Conservation (phyloP, 257 asterid species). For the Scutellaria barbata region DNA sequence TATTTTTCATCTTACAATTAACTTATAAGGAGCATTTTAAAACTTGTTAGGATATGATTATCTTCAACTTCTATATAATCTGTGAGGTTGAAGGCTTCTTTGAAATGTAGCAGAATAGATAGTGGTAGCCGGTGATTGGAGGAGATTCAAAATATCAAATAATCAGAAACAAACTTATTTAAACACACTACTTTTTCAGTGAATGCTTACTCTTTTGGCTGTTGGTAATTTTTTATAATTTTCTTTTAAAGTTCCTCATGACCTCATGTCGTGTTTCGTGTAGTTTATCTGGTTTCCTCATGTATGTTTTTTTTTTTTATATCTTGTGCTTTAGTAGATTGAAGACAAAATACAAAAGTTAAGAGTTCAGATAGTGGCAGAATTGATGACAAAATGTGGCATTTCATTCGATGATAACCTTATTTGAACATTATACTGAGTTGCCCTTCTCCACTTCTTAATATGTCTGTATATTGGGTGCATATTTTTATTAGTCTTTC, state of each 20-base stretch:
- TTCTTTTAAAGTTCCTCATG: neutral
- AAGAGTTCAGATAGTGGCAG: neutral
- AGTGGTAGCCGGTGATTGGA: slow-evolving; percentile 4
- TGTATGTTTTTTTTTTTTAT: neutral
- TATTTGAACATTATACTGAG: neutral
- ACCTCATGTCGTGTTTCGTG: neutral
- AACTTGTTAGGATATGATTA: neutral
- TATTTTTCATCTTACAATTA: neutral
- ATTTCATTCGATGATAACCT: neutral
- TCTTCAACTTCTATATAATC: neutral
- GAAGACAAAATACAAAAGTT: neutral
- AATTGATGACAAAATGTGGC: neutral
- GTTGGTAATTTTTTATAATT: neutral
- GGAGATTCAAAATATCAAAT: slow-evolving; percentile 5
- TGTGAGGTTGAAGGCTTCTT: slow-evolving; percentile 7
- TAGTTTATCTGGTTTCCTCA: slow-evolving; percentile 12
- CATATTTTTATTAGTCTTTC: neutral
- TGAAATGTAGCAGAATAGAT: slow-evolving; percentile 1
- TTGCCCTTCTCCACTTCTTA: slow-evolving; percentile 8
- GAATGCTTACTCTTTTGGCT: neutral
- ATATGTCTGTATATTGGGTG: neutral
- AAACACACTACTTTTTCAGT: neutral
- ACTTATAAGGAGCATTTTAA: neutral
- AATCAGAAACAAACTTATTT: neutral
- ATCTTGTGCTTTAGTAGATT: slow-evolving; percentile 5